Percentiles rank a stretch among this genome's conserved stretches.
Conservation (phyloP, 1,284 basidiomycete species). For the Leucoagaricus sp. region DNA sequence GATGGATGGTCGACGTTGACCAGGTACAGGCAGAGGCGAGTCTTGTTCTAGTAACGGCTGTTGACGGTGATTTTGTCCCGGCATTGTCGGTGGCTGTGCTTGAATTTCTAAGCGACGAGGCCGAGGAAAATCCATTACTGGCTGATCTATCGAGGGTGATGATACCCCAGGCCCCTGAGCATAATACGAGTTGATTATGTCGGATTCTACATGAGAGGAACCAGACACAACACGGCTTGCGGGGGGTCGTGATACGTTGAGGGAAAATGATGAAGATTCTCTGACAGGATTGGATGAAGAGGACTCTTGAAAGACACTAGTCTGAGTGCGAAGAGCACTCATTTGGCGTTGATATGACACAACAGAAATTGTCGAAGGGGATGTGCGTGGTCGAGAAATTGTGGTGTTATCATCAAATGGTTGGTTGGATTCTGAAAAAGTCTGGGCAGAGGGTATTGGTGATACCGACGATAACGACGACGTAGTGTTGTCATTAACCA, state of each 20-base stretch:
- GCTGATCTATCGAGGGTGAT: slow-evolving; percentile 9
- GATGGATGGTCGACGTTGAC: slow-evolving; percentile 1
- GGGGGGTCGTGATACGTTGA: not conserved
- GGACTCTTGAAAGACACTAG: slow-evolving; percentile 10
- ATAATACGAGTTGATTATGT: slow-evolving; percentile 13
- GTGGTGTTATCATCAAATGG: slow-evolving; percentile 9
- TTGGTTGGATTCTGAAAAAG: not conserved
- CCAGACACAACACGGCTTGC: not conserved
- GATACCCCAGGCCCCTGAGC: not conserved
- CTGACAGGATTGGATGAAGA: not conserved
- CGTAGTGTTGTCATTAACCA: slow-evolving; percentile 3
- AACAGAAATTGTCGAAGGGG: slow-evolving; percentile 1
- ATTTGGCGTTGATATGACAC: slow-evolving; percentile 8
- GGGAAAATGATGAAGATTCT: too few species aligned
- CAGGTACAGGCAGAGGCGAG: not conserved
- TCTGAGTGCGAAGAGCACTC: not conserved
- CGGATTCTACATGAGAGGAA: slow-evolving; percentile 8
- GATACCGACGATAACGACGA: not conserved
- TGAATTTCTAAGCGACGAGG: slow-evolving; percentile 5
- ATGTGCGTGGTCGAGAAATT: slow-evolving; percentile 1
- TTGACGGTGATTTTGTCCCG: not conserved
- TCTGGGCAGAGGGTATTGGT: not conserved
- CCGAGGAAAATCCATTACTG: slow-evolving; percentile 3
- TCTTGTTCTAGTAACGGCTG: not conserved
- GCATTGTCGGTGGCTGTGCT: slow-evolving; percentile 7